A percentile compares a stretch with the other conserved stretches of the same genome.
Evolutionary conservation across 139 green algal species (phyloP).

Genomic region (Spirogloea muscicola): DNA sequence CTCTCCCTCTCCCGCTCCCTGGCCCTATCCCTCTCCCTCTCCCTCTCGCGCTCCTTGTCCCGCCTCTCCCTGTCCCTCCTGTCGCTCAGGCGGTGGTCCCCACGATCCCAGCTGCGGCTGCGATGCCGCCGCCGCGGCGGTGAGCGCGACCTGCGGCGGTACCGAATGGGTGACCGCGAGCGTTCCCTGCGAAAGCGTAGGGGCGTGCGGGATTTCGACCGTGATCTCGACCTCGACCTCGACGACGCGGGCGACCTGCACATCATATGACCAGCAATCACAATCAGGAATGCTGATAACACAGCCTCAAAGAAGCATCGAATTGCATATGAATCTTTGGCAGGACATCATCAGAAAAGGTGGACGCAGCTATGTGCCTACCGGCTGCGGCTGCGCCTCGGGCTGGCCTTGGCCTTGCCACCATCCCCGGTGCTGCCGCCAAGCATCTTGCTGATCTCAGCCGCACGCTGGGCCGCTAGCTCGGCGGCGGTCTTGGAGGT

Average conservation of each 20-base stretch:
- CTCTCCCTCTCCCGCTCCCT: constrained; percentile 32
- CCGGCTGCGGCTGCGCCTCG: constrained; percentile 4
- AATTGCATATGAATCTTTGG: constrained; percentile 9
- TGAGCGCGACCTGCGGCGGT: constrained; percentile 10
- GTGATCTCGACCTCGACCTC: constrained; percentile 28
- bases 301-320: neutral
- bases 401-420: constrained; percentile 6
- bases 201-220: constrained; percentile 18
- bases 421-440: constrained; percentile 1
- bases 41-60: constrained; percentile 23
- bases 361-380: neutral
- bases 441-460: constrained; percentile 54
- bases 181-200: too few relatives aligned
- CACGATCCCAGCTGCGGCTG: constrained; percentile 24
- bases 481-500: constrained; percentile 53
- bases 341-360: neutral
- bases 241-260: constrained; percentile 3
- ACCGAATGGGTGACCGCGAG: constrained; percentile 13
- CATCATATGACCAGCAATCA: neutral
- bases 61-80: constrained; percentile 10
- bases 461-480: constrained; percentile 49
- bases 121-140: neutral
- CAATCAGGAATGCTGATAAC: constrained; percentile 8
- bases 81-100: constrained; percentile 7
- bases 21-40: constrained; percentile 33